Conservation (phyloP, 2,329 filamentous ascomycete genomes). For the Aspergillus sp. region DNA sequence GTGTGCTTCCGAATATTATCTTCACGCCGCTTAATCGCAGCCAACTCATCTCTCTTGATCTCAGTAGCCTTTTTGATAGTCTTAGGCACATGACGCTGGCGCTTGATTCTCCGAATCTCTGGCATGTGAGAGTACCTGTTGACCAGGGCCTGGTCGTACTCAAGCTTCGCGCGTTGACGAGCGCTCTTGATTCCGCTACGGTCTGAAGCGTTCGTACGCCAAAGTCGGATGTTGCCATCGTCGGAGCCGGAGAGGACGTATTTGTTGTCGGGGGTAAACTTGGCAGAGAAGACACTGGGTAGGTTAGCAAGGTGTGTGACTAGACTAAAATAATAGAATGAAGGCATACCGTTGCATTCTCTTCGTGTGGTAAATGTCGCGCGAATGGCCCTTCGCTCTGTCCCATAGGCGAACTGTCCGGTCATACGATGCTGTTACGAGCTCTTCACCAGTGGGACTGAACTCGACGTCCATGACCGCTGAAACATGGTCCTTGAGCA, state of each 20-base stretch:
- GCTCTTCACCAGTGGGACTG: slow-evolving; percentile 85
- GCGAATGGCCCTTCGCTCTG: slow-evolving; percentile 70
- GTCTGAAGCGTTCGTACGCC: slow-evolving; percentile 79
- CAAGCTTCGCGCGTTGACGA: slow-evolving; percentile 75
- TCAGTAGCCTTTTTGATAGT: slow-evolving; percentile 91
- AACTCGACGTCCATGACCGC: slow-evolving; percentile 97
- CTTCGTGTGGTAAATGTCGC: slow-evolving; percentile 95
- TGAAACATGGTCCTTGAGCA: slow-evolving; percentile 80
- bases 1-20: slow-evolving; percentile 93
- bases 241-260: slow-evolving; percentile 88
- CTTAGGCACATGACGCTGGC: slow-evolving; percentile 86
- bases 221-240: slow-evolving; percentile 84
- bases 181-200: slow-evolving; percentile 80
- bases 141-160: slow-evolving; percentile 82
- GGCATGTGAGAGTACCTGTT: slow-evolving; percentile 91
- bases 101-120: slow-evolving; percentile 81
- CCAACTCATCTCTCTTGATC: slow-evolving; percentile 87
- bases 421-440: slow-evolving; percentile 84
- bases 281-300: slow-evolving; percentile 67
- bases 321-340: neutral
- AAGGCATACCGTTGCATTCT: slow-evolving; percentile 67
- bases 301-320: slow-evolving; percentile 7
- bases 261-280: slow-evolving; percentile 81
- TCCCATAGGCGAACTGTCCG: slow-evolving; percentile 82
- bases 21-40: slow-evolving; percentile 78